Conservation (phyloP, 345 rosid genomes). For the Rubroshorea leprosula region DNA sequence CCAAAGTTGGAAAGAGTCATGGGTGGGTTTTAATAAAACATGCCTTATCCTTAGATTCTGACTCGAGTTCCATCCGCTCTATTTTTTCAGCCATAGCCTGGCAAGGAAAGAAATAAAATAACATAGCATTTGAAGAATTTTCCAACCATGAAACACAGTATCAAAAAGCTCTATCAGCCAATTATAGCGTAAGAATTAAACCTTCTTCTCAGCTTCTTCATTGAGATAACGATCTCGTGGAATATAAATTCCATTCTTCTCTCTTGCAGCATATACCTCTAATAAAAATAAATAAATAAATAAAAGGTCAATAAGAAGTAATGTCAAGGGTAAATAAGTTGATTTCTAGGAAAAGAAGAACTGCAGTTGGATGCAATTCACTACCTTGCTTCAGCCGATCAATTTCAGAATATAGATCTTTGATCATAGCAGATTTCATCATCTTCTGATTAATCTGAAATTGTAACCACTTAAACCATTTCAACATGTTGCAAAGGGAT, state of each 20-base stretch:
- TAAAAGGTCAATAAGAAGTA: slow-evolving; percentile 1
- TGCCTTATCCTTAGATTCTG: slow-evolving; percentile 87
- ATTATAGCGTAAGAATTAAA: slow-evolving; percentile 19
- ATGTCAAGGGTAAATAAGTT: not conserved
- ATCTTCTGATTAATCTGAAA: slow-evolving; percentile 96
- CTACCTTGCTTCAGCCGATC: slow-evolving; percentile 95
- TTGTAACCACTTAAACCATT: slow-evolving; percentile 10
- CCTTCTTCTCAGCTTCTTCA: slow-evolving; percentile 99
- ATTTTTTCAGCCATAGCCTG: slow-evolving; percentile 98
- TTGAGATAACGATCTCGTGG: slow-evolving; percentile 87
- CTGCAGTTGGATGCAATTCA: slow-evolving; percentile 3
- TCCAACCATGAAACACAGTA: slow-evolving; percentile 5
- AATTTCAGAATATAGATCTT: slow-evolving; percentile 95
- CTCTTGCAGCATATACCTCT: slow-evolving; percentile 99
- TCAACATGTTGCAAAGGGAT: slow-evolving; percentile 9
- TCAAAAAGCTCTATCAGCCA: not conserved
- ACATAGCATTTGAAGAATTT: slow-evolving; percentile 13
- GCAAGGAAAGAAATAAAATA: slow-evolving; percentile 16
- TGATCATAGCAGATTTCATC: slow-evolving; percentile 98
- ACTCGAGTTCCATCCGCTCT: slow-evolving; percentile 79
- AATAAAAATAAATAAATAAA: slow-evolving; percentile 11
- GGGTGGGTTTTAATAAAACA: slow-evolving; percentile 7
- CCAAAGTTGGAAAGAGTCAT: slow-evolving; percentile 4
- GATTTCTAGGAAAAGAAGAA: not conserved
- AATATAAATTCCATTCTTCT: slow-evolving; percentile 94